Percentiles rank a stretch among this genome's conserved stretches.
phyloP scores from a whole-genome alignment of 2,329 filamentous ascomycete species.

The Gliomastix tumulicola region DNA sequence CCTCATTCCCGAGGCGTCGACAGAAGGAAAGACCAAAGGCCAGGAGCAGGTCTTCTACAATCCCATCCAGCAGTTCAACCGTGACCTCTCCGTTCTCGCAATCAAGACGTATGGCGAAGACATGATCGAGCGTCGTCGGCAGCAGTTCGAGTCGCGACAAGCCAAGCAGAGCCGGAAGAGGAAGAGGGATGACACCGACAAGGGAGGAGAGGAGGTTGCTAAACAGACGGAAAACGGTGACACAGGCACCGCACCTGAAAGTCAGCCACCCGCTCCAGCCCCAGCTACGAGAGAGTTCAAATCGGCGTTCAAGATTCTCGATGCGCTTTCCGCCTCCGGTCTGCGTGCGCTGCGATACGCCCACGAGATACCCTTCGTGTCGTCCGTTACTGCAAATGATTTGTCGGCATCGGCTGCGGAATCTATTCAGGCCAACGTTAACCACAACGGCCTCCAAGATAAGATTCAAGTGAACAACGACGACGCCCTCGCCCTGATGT shows the following conservation, averaged over 20 bases:
- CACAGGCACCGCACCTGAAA: conserved; percentile 6
- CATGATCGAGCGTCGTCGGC: conserved; percentile 31
- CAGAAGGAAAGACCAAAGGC: conserved; percentile 43
- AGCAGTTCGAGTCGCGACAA: conserved; percentile 12
- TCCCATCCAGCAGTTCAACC: conserved; percentile 97
- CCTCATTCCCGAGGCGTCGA: conserved; percentile 39
- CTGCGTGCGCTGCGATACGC: conserved; percentile 87
- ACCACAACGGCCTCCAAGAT: conserved; percentile 69
- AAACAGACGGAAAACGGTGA: conserved; percentile 7
- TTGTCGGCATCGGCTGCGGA: conserved; percentile 70
- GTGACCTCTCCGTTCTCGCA: conserved; percentile 85
- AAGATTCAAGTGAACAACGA: conserved; percentile 69
- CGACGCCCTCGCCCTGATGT: conserved; percentile 91
- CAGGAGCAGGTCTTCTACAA: conserved; percentile 93
- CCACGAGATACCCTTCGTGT: conserved; percentile 80
- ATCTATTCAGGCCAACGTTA: conserved; percentile 77
- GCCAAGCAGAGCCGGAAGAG: conserved; percentile 28
- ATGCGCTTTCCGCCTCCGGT: conserved; percentile 90
- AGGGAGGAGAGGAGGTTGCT: conserved; percentile 7
- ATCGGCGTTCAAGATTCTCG: conserved; percentile 72
- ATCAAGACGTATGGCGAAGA: conserved; percentile 85
- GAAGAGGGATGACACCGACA: conserved; percentile 31
- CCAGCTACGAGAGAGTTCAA: conserved; percentile 8
- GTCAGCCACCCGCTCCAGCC: conserved; percentile 10
- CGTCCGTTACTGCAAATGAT: conserved; percentile 83